Evolutionary conservation across 768 basidiomycete species (phyloP), one percentile per base, ranked within the genome.

Genomic region (Suillus subaureus): DNA sequence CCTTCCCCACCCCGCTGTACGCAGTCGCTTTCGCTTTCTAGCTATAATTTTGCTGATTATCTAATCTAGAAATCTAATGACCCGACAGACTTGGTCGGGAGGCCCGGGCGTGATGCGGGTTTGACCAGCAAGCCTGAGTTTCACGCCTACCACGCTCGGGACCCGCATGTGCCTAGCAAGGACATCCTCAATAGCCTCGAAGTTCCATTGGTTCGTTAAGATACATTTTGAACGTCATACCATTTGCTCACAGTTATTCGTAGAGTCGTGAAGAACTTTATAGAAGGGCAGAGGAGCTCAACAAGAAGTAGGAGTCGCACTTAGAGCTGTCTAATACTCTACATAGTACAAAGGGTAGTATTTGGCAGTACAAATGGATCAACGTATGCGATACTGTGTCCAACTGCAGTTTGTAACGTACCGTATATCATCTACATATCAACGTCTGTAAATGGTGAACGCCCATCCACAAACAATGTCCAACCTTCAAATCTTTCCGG

Each of bases 1-100:
- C 70, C 80, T 83, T 64, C 89, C 89, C 26, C 87, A 89, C 71
- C 89, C 88, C 58, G 87, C 88, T 69, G 87, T 87, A 70, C 57
- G 83, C 71, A 3, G 37, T 55, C 67, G 40, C 23, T 12, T 4
- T 42, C 4, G 2, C 54, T 18, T 63, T 47, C 45, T 37, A 49
- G 12, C 12, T 18, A 33, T 43, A 28, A 1, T 12, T 3, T 35
- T 5, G 37, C 40, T 45, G 6, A 56, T 26, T 1, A 18, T 35
- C 26, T n/a, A n/a, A 61, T 26, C 42, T 65, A 90, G 88, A 87
- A 82, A 79, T 78, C 84, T 6, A 89, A 90, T 67, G 79, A 90
- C 69, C 88, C 88, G 16, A 78, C 80, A 12, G 85, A 89, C 70
- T 81, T 85, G 54, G 52, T 45, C 40, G 79, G 79, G 62, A 67